Evolutionary conservation across 495 filamentous ascomycete genomes (phyloP).

Genomic region (Talaromyces ruber): DNA sequence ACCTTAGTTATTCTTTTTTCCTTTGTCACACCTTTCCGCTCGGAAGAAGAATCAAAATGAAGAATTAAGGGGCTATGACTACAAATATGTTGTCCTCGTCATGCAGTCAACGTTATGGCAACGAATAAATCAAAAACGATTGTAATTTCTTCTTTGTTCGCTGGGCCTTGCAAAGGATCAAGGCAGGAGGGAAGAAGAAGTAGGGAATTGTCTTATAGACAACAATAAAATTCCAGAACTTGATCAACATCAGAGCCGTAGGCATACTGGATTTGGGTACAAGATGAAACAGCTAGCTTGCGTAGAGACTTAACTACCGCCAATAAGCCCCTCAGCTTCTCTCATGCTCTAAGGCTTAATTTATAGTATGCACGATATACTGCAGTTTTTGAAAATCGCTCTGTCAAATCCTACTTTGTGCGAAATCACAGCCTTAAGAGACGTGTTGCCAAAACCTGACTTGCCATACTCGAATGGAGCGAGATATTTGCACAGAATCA

Average conservation of each 20-base stretch:
- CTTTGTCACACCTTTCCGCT: neutral
- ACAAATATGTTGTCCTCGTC: neutral
- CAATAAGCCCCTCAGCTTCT: too few species aligned
- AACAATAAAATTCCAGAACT: constrained; percentile 3
- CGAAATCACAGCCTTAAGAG: neutral
- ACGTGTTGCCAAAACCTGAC: neutral
- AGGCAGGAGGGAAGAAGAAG: neutral
- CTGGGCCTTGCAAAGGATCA: constrained; percentile 5
- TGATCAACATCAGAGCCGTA: neutral
- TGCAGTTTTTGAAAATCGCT: neutral
- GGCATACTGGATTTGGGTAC: too few species aligned
- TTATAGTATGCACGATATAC: neutral
- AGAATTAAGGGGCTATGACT: neutral
- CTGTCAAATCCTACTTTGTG: neutral
- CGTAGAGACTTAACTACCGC: too few species aligned
- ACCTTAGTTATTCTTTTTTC: neutral
- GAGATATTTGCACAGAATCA: neutral
- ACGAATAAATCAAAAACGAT: constrained; percentile 6
- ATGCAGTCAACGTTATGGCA: constrained; percentile 5
- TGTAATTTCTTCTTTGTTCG: neutral
- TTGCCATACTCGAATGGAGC: neutral
- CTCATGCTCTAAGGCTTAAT: neutral
- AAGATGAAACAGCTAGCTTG: too few species aligned
- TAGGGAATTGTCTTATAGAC: constrained; percentile 5
- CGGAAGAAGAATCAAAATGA: neutral